phyloP scores from a whole-genome alignment of 768 basidiomycete genomes.

The Amanita phalloides region DNA sequence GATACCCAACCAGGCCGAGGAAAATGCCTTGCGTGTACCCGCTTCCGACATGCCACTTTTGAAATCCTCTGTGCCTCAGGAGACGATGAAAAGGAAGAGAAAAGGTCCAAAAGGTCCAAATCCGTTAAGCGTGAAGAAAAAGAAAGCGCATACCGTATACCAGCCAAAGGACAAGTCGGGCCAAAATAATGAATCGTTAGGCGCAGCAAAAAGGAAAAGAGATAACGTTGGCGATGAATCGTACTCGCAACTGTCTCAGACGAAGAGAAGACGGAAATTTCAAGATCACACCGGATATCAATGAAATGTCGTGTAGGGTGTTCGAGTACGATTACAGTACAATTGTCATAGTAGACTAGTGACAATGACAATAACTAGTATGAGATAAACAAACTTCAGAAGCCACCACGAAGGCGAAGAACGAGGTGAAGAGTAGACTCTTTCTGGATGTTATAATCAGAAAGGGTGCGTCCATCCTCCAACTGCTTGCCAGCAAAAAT shows the following conservation, averaged over 20 bases:
- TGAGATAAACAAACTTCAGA: constrained; percentile 17
- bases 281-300: too few relatives aligned
- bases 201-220: constrained; percentile 11
- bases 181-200: constrained; percentile 12
- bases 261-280: constrained; percentile 1
- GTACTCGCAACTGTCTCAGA: neutral
- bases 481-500: constrained; percentile 76
- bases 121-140: constrained; percentile 89
- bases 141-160: constrained; percentile 22
- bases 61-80: constrained; percentile 21
- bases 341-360: neutral
- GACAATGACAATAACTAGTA: neutral
- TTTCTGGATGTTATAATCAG: constrained; percentile 72
- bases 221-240: constrained; percentile 11
- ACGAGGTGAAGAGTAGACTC: constrained; percentile 63
- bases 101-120: constrained; percentile 84
- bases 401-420: constrained; percentile 74
- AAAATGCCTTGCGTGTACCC: constrained; percentile 42
- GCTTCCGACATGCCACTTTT: constrained; percentile 37
- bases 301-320: neutral
- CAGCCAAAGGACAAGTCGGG: constrained; percentile 20
- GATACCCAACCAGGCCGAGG: constrained; percentile 41
- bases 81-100: constrained; percentile 39
- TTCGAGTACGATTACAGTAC: neutral
- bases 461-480: constrained; percentile 69